Base-by-base conservation (phyloP, 228 moss, liverwort and hornwort genomes). In the Sphagnum magellanicum region DNA sequence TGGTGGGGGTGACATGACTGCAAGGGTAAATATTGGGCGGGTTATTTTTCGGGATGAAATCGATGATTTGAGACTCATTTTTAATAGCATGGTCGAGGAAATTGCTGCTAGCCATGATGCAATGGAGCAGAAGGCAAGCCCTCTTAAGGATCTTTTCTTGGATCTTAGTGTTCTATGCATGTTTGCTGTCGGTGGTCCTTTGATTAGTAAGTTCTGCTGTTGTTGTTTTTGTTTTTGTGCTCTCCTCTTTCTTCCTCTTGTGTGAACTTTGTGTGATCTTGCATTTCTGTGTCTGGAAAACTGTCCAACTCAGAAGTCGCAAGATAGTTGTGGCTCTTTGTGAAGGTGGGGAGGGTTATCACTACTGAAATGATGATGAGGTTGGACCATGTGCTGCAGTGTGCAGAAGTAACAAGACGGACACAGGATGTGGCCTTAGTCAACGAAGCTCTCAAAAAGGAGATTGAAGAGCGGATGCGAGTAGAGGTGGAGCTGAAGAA, bases 71-170 rank as follows among this genome's bases (percentile, higher is more conserved):
- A 79, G 84, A 68, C 75, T 75, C 64, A 84, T 82, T 63, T 88
- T 88, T 53, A 88, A 88, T 61, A 61, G 71, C 68, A 88, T 88
- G 88, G 88, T 82, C 48, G 88, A 88, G 67, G 81, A 88, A 59
- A 79, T 88, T 70, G 75, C 81, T 64, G 73, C 32, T 49, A 84
- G 66, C 72, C 84, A 88, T 68, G 70, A 74, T 60, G 72, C 75
- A 63, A 61, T 84, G 53, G 82, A 88, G 73, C 82, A 53, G 5
- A 88, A 88, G 84, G 88, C 59, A 68, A 62, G 67, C 58, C 13
- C 48, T 32, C 32, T 32, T 32, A 32, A 32, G 32, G 3, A 32
- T 32, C 32, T 32, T 32, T 32, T 32, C 32, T 32, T 32, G 32
- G 32, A 32, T 32, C 32, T 32, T 32, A 32, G 32, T 32, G 32